phyloP scores from a whole-genome alignment of 805 yeast genomes.

The Spencermartinsiella europaea region DNA sequence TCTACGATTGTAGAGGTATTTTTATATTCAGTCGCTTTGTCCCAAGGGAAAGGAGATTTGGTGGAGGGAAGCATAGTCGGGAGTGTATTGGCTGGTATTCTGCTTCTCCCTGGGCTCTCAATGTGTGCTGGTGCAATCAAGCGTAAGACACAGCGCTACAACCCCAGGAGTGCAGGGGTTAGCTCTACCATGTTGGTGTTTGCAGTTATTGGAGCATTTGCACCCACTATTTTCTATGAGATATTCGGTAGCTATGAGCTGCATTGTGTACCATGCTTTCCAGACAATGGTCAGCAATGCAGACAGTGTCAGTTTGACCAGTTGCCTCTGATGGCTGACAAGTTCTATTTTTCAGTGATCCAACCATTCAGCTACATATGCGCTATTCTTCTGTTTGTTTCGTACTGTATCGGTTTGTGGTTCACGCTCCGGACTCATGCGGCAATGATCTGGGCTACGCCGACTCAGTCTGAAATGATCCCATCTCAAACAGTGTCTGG shows the following conservation, averaged over 20 bases:
- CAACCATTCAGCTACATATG: conserved; percentile 80
- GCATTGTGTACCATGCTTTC: conserved; percentile 54
- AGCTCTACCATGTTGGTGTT: conserved; percentile 91
- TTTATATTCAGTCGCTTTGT: conserved; percentile 84
- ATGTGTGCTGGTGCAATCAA: conserved; percentile 97
- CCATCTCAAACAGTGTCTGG: neutral
- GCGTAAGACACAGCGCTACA: conserved; percentile 89
- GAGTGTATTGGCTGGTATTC: conserved; percentile 84
- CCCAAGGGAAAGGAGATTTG: conserved; percentile 75
- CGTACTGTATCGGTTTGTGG: conserved; percentile 83
- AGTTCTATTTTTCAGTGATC: conserved; percentile 59
- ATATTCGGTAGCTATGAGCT: conserved; percentile 84
- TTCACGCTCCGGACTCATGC: conserved; percentile 96
- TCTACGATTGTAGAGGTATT: conserved; percentile 93
- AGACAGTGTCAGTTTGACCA: conserved; percentile 71
- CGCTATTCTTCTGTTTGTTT: conserved; percentile 72
- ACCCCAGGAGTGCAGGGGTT: conserved; percentile 95
- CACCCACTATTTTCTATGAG: conserved; percentile 86
- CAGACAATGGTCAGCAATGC: conserved; percentile 36
- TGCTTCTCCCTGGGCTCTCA: conserved; percentile 86
- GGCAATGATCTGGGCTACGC: conserved; percentile 87
- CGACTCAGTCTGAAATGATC: conserved; percentile 38
- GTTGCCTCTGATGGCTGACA: conserved; percentile 62
- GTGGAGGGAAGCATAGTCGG: conserved; percentile 98
- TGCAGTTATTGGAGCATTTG: conserved; percentile 85